A percentile compares a stretch with the other conserved stretches of the same genome.
Conservation (phyloP, 2,329 filamentous ascomycete genomes). For the Karstenula rhodostoma region DNA sequence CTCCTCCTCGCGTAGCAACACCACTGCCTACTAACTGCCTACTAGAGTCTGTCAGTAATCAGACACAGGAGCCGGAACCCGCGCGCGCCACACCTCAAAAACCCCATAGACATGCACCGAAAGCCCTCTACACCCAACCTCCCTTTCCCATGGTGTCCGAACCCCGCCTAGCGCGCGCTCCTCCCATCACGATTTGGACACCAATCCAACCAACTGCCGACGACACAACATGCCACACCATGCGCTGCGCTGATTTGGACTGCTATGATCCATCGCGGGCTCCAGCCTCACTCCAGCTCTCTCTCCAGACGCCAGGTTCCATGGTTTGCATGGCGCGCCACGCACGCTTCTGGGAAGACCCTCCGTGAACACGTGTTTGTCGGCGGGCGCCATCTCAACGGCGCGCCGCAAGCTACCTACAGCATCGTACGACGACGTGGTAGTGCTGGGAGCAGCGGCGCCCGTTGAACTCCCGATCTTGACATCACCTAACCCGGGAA, state of each 20-base stretch:
- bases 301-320: neutral
- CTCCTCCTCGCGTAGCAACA: neutral
- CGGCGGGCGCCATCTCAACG: neutral
- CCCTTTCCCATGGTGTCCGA: neutral
- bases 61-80: neutral
- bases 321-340: neutral
- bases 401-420: neutral
- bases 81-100: neutral
- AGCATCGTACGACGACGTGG: neutral
- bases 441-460: neutral
- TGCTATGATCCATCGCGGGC: too few relatives aligned
- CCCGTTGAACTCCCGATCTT: neutral
- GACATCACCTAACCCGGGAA: neutral
- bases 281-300: conserved; percentile 9
- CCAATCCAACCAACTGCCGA: neutral
- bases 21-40: too few relatives aligned
- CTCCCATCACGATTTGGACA: neutral
- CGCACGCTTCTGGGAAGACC: neutral
- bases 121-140: neutral
- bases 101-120: neutral
- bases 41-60: neutral
- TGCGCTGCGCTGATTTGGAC: neutral
- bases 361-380: conserved; percentile 12
- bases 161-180: neutral
- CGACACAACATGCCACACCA: neutral